phyloP scores from a whole-genome alignment of 2,329 filamentous ascomycete species.

The Nothophaeocryptopus gaeumannii region DNA sequence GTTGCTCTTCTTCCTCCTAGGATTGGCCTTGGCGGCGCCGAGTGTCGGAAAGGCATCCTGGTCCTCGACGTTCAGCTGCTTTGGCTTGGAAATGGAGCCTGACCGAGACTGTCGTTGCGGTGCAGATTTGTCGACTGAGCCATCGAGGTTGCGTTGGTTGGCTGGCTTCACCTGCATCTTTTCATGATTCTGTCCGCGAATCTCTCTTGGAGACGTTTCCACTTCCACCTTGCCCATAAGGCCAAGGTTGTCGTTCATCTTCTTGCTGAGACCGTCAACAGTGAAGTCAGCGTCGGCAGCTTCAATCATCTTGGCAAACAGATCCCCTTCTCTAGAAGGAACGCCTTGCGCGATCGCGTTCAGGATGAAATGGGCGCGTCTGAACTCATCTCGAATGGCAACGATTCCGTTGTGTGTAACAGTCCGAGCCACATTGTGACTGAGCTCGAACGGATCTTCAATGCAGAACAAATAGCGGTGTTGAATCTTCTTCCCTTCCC shows the following conservation, averaged over 20 bases:
- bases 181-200: background rate
- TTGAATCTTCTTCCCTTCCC: conserved; percentile 59
- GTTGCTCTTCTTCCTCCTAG: conserved; percentile 19
- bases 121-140: background rate
- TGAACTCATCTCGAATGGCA: conserved; percentile 78
- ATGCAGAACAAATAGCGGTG: conserved; percentile 84
- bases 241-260: background rate
- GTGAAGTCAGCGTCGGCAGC: conserved; percentile 7
- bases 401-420: conserved; percentile 81
- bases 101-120: conserved; percentile 3
- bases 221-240: conserved; percentile 3
- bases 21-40: conserved; percentile 15
- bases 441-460: conserved; percentile 84
- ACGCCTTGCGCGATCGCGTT: conserved; percentile 47
- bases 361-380: conserved; percentile 73
- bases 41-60: conserved; percentile 30
- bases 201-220: background rate
- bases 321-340: conserved; percentile 11
- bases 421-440: conserved; percentile 84
- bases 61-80: conserved; percentile 22
- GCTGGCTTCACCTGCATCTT: conserved; percentile 1
- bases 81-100: conserved; percentile 1
- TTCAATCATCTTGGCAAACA: conserved; percentile 19
- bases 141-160: background rate
- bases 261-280: conserved; percentile 3